Evolutionary conservation across 306 rosid genomes (phyloP), one percentile per base, ranked within the genome.

Genomic region (Sindora glabra): DNA sequence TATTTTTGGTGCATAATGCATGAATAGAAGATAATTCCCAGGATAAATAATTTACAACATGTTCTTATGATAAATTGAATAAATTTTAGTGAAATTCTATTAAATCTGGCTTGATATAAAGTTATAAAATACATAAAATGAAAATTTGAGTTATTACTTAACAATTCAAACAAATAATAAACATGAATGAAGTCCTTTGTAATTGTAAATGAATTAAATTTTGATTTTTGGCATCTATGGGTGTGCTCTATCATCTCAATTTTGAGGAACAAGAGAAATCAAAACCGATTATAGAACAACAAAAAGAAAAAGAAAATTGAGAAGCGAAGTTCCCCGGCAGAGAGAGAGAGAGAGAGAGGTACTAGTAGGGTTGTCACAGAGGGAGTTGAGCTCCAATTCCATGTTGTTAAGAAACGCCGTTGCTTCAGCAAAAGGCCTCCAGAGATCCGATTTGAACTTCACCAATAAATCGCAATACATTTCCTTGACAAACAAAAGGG

Each of bases 341-440:
- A 51, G 72, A 55, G 73, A 52, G 66, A 45, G 37, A 53, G 46
- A 32, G 13, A 64, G 66, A 70, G 58, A 64, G 57, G 30, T 52
- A 82, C 82, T 89, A 56, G 74, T 34, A 78, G 63, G 59, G 62
- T 54, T 36, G 79, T 55, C 62, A 62, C 78, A 38, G 56, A 89
- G 73, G 48, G 77, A 39, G 80, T 71, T 81, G 49, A 89, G 86
- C 79, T 89, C 79, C 9, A 64, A 65, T 76, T 86, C 83, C 79
- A 89, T 86, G 55, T 73, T 53, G 74, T 61, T 79, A 55, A 86
- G 68, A 69, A 89, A 89, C 9, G 71, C 50, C 13, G 79, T 74
- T 38, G 96, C 96, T 62, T 89, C 96, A 11, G 71, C 70, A 34
- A 81, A 77, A 2, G 89, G 83, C 79, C 56, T 81, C 1, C 68